phyloP scores from a whole-genome alignment of 2,329 filamentous ascomycete species.

The Aspergillus sp. region DNA sequence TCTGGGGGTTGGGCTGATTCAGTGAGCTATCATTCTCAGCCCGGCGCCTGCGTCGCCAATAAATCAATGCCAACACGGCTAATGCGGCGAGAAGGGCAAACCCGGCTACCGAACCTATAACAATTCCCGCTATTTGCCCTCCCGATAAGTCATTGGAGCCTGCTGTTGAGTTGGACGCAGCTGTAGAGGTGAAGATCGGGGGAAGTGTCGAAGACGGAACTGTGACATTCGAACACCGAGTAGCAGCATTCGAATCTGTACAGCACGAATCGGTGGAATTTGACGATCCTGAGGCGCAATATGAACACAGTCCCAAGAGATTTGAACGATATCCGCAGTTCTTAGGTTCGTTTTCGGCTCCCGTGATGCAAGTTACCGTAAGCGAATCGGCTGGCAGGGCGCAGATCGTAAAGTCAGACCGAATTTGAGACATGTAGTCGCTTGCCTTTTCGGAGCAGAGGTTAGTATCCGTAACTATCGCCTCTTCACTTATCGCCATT shows the following conservation, averaged over 20 bases:
- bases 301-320: slow-evolving; percentile 75
- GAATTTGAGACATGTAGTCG: slow-evolving; percentile 73
- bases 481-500: slow-evolving; percentile 84
- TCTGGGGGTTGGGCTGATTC: slow-evolving; percentile 80
- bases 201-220: slow-evolving; percentile 69
- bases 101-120: slow-evolving; percentile 75
- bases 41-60: slow-evolving; percentile 59
- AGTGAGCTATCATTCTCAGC: slow-evolving; percentile 72
- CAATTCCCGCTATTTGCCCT: slow-evolving; percentile 89
- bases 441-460: slow-evolving; percentile 69
- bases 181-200: slow-evolving; percentile 64
- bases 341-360: slow-evolving; percentile 74
- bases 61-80: slow-evolving; percentile 60
- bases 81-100: slow-evolving; percentile 68
- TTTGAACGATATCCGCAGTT: slow-evolving; percentile 84
- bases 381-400: slow-evolving; percentile 79
- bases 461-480: slow-evolving; percentile 71
- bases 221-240: slow-evolving; percentile 71
- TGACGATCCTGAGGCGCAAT: slow-evolving; percentile 77
- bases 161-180: slow-evolving; percentile 62
- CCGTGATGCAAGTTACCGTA: slow-evolving; percentile 71
- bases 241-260: slow-evolving; percentile 74
- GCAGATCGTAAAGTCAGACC: slow-evolving; percentile 90
- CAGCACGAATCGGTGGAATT: slow-evolving; percentile 97
- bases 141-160: slow-evolving; percentile 62